phyloP scores from a whole-genome alignment of 345 rosid genomes.

The Clausena lansium region DNA sequence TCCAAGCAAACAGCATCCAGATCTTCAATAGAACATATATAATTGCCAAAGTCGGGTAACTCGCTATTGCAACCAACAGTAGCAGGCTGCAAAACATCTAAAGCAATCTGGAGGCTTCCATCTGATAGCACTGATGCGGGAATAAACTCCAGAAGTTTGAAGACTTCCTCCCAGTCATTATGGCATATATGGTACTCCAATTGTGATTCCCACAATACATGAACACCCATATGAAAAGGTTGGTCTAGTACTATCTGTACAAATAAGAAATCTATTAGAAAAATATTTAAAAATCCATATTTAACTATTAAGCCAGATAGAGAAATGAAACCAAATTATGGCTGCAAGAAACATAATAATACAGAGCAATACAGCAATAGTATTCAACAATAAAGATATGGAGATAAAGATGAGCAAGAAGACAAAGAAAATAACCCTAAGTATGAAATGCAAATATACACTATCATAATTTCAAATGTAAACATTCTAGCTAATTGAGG shows the following conservation, averaged over 20 bases:
- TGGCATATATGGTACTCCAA: conserved; percentile 82
- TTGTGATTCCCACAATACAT: conserved; percentile 91
- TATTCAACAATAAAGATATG: background rate
- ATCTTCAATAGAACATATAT: conserved; percentile 69
- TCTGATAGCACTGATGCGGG: conserved; percentile 63
- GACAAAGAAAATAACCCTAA: background rate
- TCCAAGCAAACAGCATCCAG: conserved; percentile 75
- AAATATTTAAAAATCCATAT: background rate
- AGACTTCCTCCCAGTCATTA: conserved; percentile 93
- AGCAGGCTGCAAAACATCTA: conserved; percentile 57
- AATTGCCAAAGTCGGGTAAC: conserved; percentile 47
- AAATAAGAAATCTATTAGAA: conserved; percentile 13
- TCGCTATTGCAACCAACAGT: conserved; percentile 36
- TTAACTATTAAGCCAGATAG: background rate
- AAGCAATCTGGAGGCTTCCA: conserved; percentile 76
- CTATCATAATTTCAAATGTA: background rate
- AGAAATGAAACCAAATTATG: background rate
- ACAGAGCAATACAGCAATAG: background rate
- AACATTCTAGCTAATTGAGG: background rate
- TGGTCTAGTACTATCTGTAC: conserved; percentile 94
- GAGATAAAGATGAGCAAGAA: background rate
- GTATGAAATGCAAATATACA: background rate
- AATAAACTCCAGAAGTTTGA: conserved; percentile 66
- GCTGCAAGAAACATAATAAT: background rate
- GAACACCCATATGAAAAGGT: conserved; percentile 91